A percentile compares a stretch with the other conserved stretches of the same genome.
Evolutionary conservation across 1,139 yeast genomes (phyloP).

Genomic region (Suhomyces ambrosiae): DNA sequence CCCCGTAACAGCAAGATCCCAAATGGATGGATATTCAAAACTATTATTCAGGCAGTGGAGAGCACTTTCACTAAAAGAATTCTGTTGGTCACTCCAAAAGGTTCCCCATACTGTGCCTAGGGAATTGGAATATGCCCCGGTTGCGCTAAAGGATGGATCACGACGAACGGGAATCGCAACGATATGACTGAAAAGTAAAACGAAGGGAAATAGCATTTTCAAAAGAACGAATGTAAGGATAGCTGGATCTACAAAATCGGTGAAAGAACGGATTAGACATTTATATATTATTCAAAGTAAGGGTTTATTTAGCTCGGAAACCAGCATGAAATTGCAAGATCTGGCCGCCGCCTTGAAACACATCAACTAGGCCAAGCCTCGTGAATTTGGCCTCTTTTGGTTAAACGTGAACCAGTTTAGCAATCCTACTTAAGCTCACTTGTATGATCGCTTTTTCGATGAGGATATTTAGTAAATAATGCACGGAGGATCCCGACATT

Average conservation of each 20-base stretch:
- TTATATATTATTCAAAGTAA: too few species aligned
- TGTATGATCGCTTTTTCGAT: too few species aligned
- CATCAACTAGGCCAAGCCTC: neutral
- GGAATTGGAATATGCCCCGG: slow-evolving; percentile 4
- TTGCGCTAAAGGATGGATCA: neutral
- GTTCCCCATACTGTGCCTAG: slow-evolving; percentile 9
- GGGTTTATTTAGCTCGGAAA: too few species aligned
- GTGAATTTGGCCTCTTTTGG: neutral
- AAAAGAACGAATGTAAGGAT: slow-evolving; percentile 1
- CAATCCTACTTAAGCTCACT: too few species aligned
- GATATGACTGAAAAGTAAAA: neutral
- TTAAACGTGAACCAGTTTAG: too few species aligned
- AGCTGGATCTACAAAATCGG: neutral
- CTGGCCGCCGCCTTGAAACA: neutral
- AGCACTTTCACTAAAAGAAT: slow-evolving; percentile 11
- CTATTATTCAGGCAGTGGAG: slow-evolving; percentile 10
- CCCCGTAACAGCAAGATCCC: slow-evolving; percentile 19
- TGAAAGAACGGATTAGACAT: too few species aligned
- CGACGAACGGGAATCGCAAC: slow-evolving; percentile 1
- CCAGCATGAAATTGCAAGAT: too few species aligned
- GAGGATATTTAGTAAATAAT: slow-evolving; percentile 1
- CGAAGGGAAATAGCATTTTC: slow-evolving; percentile 6
- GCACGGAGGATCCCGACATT: neutral
- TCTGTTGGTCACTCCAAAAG: slow-evolving; percentile 15
- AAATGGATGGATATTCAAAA: slow-evolving; percentile 13